Evolutionary conservation across 1,284 basidiomycete genomes (phyloP).

Genomic region (Fomitopsis palustris): DNA sequence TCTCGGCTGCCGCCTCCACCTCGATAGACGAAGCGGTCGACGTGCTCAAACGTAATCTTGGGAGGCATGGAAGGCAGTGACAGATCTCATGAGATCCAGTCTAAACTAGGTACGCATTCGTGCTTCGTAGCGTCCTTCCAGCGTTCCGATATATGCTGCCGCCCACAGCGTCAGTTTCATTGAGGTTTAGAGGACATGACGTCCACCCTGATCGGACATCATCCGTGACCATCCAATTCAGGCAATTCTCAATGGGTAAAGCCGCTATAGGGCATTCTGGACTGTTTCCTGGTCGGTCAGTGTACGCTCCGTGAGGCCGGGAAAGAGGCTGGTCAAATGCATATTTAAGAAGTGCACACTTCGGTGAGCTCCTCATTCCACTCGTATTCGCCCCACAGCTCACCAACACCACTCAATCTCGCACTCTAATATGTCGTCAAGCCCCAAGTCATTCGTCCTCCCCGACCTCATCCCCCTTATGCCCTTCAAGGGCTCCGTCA

Average conservation of each 20-base stretch:
- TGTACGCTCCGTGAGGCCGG: not conserved
- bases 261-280: not conserved
- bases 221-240: not conserved
- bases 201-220: not conserved
- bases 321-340: not conserved
- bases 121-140: not conserved
- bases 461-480: slow-evolving; percentile 54
- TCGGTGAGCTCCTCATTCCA: not conserved
- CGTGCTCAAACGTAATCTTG: not conserved
- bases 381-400: not conserved
- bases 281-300: not conserved
- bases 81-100: not conserved
- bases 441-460: slow-evolving; percentile 41
- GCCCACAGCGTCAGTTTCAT: not conserved
- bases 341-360: not conserved
- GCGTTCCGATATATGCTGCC: not conserved
- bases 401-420: slow-evolving; percentile 6
- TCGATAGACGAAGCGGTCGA: not conserved
- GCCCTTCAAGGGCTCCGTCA: slow-evolving; percentile 41
- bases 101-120: not conserved
- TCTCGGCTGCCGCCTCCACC: not conserved
- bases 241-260: not conserved
- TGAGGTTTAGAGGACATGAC: not conserved
- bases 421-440: slow-evolving; percentile 26
- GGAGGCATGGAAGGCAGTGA: not conserved